Evolutionary conservation across 139 green algal genomes (phyloP).

Genomic region (Chlamydomonas sp.): DNA sequence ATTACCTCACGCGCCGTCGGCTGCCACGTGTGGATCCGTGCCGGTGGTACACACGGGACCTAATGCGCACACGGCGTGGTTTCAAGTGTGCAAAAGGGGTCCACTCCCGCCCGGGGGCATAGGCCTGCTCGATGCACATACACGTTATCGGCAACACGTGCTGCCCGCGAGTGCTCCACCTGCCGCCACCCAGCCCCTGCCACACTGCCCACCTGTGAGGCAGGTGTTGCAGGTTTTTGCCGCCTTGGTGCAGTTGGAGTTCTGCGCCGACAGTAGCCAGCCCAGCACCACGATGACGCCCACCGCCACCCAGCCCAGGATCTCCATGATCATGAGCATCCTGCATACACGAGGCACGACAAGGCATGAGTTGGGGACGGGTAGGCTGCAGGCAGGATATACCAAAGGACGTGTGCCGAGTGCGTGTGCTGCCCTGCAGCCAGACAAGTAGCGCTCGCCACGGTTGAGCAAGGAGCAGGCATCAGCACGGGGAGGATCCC

Average conservation of each 20-base stretch:
- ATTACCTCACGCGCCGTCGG: not conserved
- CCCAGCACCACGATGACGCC: conserved; percentile 36
- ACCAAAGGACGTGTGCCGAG: not conserved
- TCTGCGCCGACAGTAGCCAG: not conserved
- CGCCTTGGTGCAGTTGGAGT: conserved; percentile 24
- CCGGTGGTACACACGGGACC: not conserved
- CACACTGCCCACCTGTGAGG: not conserved
- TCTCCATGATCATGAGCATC: conserved; percentile 5
- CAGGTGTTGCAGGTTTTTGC: conserved; percentile 35
- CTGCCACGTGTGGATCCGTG: not conserved
- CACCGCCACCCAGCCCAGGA: not conserved
- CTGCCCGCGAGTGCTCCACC: not conserved
- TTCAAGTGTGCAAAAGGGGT: not conserved
- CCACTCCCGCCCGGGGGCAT: too few species aligned
- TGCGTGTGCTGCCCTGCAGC: not conserved
- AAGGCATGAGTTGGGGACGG: not conserved
- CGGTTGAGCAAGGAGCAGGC: too few species aligned
- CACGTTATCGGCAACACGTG: not conserved
- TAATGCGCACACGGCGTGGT: not conserved
- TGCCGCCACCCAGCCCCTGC: not conserved
- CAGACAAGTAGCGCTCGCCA: not conserved
- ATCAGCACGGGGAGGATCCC: too few species aligned
- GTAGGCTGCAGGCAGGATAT: too few species aligned
- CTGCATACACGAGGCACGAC: not conserved
- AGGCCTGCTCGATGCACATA: not conserved